Evolutionary conservation across 345 rosid species (phyloP).

Genomic region (Gynandropsis gynandra): DNA sequence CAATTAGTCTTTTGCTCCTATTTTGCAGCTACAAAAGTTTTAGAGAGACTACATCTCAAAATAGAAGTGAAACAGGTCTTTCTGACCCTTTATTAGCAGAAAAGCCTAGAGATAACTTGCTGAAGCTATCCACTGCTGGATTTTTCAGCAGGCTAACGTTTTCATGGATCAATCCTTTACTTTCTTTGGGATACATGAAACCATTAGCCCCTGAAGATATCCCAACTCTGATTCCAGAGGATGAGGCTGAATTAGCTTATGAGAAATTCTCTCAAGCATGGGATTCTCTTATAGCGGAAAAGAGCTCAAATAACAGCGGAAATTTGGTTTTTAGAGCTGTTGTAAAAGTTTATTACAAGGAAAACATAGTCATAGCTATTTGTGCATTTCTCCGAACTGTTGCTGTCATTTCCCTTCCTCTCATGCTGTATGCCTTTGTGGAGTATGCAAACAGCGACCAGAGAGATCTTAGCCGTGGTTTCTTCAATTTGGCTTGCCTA

Average conservation of each 20-base stretch:
- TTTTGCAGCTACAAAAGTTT: constrained; percentile 44
- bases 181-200: constrained; percentile 47
- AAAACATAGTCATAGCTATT: constrained; percentile 38
- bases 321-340: constrained; percentile 49
- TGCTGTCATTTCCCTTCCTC: constrained; percentile 46
- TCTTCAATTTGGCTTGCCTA: constrained; percentile 44
- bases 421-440: constrained; percentile 57
- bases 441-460: constrained; percentile 40
- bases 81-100: constrained; percentile 39
- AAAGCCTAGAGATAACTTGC: constrained; percentile 19
- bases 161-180: constrained; percentile 64
- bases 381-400: constrained; percentile 45
- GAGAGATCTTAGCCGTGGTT: constrained; percentile 36
- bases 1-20: constrained; percentile 44
- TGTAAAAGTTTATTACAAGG: constrained; percentile 42
- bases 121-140: constrained; percentile 34
- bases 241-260: constrained; percentile 52
- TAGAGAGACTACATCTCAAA: constrained; percentile 14
- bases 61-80: constrained; percentile 23
- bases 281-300: constrained; percentile 31
- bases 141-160: constrained; percentile 46
- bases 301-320: constrained; percentile 16
- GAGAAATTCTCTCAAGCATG: constrained; percentile 46
- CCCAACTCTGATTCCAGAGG: constrained; percentile 44
- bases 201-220: constrained; percentile 53